Evolutionary conservation across 768 basidiomycete species (phyloP).

Genomic region (Stropharia rugosoannulata): DNA sequence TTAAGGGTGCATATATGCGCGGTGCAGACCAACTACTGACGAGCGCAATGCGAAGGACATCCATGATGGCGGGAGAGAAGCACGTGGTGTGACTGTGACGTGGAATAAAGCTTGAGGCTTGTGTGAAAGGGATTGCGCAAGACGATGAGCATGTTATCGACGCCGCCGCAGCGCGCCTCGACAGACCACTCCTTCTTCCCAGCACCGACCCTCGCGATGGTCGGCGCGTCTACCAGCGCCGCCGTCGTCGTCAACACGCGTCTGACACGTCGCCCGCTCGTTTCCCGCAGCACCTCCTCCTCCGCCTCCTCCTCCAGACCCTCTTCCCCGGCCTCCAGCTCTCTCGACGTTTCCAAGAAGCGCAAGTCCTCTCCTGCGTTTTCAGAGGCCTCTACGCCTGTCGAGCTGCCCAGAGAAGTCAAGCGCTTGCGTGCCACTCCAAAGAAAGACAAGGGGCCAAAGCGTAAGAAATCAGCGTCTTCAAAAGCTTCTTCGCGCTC

Average conservation of each 20-base stretch:
- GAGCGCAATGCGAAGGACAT: slow-evolving; percentile 37
- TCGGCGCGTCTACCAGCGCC: slow-evolving; percentile 28
- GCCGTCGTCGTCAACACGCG: slow-evolving; percentile 32
- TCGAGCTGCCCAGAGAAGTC: slow-evolving; percentile 35
- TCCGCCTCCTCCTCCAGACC: slow-evolving; percentile 17
- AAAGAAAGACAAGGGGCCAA: slow-evolving; percentile 24
- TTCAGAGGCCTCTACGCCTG: slow-evolving; percentile 4
- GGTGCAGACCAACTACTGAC: slow-evolving; percentile 18
- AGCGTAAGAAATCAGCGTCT: slow-evolving; percentile 31
- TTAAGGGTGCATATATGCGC: slow-evolving; percentile 2
- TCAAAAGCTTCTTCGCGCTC: slow-evolving; percentile 41
- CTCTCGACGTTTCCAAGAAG: slow-evolving; percentile 29
- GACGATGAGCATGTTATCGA: slow-evolving; percentile 19
- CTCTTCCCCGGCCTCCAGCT: slow-evolving; percentile 18
- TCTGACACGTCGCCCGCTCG: slow-evolving; percentile 22
- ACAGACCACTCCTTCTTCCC: slow-evolving; percentile 31
- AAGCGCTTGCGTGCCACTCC: slow-evolving; percentile 36
- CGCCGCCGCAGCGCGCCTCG: slow-evolving; percentile 13
- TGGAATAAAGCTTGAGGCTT: not conserved
- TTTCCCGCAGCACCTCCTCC: slow-evolving; percentile 15
- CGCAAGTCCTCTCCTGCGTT: slow-evolving; percentile 31
- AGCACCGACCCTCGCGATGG: slow-evolving; percentile 23
- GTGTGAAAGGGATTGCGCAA: not conserved
- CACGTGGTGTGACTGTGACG: not conserved
- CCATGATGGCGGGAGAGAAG: not conserved